Percentiles rank a stretch among this genome's conserved stretches.
Evolutionary conservation across 78 protist genomes (phyloP).

Genomic region (Pelomyxa schiedti): DNA sequence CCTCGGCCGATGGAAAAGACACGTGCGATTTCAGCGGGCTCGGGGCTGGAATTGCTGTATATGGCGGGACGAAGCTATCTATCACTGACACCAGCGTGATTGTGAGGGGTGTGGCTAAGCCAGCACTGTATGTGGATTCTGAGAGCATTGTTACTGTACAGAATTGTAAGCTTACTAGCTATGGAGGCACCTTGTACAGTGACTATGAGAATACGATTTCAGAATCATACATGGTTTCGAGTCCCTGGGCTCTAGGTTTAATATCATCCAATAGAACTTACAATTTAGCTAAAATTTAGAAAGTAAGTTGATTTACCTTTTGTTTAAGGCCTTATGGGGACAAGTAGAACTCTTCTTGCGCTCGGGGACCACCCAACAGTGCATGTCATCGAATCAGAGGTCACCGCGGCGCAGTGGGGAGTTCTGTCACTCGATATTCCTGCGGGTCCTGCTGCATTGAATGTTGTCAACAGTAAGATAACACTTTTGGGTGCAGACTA

Average conservation of each 20-base stretch:
- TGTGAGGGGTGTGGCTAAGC: neutral
- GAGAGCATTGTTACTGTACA: neutral
- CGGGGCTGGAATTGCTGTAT: neutral
- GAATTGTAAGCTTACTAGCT: neutral
- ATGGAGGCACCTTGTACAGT: neutral
- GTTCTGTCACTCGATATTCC: neutral
- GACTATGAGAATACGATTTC: neutral
- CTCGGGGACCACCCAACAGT: neutral
- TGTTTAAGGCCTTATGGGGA: neutral
- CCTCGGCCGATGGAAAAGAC: neutral
- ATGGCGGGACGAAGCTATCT: neutral
- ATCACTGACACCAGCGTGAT: neutral
- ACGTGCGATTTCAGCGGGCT: neutral
- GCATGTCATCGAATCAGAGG: neutral
- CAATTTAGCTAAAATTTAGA: no score
- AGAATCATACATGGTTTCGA: neutral
- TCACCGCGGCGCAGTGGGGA: neutral
- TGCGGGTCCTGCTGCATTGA: neutral
- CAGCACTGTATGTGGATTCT: neutral
- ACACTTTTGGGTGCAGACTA: neutral
- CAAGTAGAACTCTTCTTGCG: neutral
- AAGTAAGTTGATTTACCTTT: no score
- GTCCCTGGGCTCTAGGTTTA: neutral
- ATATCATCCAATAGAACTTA: no score
- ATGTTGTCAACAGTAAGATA: neutral